phyloP scores from a whole-genome alignment of 768 basidiomycete species.

The Podaxis rugospora region DNA sequence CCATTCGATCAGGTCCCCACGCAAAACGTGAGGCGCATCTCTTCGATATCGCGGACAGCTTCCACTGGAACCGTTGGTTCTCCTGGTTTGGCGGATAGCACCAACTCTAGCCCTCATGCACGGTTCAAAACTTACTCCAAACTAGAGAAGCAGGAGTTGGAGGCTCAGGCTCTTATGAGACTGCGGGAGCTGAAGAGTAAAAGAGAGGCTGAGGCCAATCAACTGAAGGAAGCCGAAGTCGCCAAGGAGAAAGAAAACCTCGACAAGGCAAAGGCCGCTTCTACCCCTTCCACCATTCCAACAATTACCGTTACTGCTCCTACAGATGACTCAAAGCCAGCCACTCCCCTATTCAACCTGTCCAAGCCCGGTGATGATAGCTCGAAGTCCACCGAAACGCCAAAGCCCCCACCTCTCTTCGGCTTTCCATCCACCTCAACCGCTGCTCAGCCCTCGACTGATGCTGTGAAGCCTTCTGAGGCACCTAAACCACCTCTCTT shows the following conservation, averaged over 20 bases:
- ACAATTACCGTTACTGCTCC: slow-evolving; percentile 21
- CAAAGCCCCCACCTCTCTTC: neutral
- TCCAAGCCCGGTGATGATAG: neutral
- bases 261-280: slow-evolving; percentile 16
- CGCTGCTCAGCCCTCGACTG: neutral
- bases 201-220: slow-evolving; percentile 38
- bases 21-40: slow-evolving; percentile 29
- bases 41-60: slow-evolving; percentile 37
- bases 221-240: slow-evolving; percentile 36
- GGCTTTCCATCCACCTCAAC: neutral
- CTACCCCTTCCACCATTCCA: slow-evolving; percentile 12
- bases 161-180: slow-evolving; percentile 73
- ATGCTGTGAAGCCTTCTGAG: slow-evolving; percentile 14
- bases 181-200: slow-evolving; percentile 49
- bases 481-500: neutral
- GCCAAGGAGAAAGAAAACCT: slow-evolving; percentile 27
- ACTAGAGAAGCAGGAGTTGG: slow-evolving; percentile 85
- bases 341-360: neutral
- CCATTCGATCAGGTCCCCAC: slow-evolving; percentile 37
- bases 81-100: slow-evolving; percentile 45
- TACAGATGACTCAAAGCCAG: slow-evolving; percentile 10
- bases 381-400: neutral
- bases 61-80: slow-evolving; percentile 18
- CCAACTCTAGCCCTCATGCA: slow-evolving; percentile 36
- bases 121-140: slow-evolving; percentile 40